Percentiles rank a stretch among this genome's conserved stretches.
Evolutionary conservation across 352 stramenopile species (phyloP).

Genomic region (Phytopythium litorale): DNA sequence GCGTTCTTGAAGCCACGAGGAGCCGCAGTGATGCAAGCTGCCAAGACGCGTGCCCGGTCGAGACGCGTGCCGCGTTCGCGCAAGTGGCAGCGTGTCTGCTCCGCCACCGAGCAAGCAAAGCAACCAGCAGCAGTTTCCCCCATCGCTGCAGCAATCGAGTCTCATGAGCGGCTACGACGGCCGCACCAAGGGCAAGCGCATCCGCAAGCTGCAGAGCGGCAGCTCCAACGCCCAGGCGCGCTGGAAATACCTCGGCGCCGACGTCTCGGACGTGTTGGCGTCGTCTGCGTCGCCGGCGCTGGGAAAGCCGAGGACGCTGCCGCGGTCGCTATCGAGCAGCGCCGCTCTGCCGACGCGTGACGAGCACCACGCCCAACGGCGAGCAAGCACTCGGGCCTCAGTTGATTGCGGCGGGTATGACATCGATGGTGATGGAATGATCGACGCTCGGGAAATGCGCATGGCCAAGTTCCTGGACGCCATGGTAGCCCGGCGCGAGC

Average conservation of each 20-base stretch:
- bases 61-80: neutral
- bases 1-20: neutral
- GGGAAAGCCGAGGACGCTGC: conserved; percentile 7
- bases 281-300: conserved; percentile 10
- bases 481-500: conserved; percentile 38
- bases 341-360: conserved; percentile 1
- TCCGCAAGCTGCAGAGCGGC: conserved; percentile 44
- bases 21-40: neutral
- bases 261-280: conserved; percentile 41
- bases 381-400: neutral
- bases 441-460: conserved; percentile 67
- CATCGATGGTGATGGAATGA: conserved; percentile 59
- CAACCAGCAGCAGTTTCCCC: neutral
- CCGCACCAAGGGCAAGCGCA: conserved; percentile 48
- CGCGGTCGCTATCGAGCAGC: conserved; percentile 4
- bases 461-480: conserved; percentile 58
- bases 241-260: conserved; percentile 50
- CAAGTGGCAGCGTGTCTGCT: neutral
- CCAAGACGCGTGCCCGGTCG: neutral
- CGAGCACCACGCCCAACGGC: neutral
- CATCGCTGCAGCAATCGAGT: neutral
- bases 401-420: conserved; percentile 29
- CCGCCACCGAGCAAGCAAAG: neutral
- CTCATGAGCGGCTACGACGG: conserved; percentile 22
- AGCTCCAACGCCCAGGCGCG: conserved; percentile 45